Conservation (phyloP, 1,284 basidiomycete species). For the Sphagnurus paluster region DNA sequence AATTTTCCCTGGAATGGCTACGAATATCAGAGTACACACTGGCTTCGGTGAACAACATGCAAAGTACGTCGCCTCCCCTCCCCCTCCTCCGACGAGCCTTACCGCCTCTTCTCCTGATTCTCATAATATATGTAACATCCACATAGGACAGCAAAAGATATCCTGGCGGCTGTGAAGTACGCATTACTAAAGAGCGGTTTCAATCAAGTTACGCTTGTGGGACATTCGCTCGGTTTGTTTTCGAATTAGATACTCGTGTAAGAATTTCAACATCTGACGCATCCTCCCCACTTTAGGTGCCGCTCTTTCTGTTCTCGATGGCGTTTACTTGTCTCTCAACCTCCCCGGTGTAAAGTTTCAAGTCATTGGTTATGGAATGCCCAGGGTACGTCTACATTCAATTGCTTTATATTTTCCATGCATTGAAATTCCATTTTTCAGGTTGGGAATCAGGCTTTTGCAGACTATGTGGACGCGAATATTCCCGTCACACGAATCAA, state of each 20-base stretch:
- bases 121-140: too few species aligned
- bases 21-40: conserved; percentile 49
- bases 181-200: conserved; percentile 40
- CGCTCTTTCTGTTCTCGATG: conserved; percentile 50
- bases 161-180: conserved; percentile 50
- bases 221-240: conserved; percentile 53
- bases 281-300: conserved; percentile 34
- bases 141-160: conserved; percentile 43
- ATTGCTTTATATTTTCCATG: background rate
- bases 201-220: conserved; percentile 47
- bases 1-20: conserved; percentile 59
- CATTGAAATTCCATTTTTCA: conserved; percentile 20
- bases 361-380: conserved; percentile 52
- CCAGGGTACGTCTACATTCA: conserved; percentile 43
- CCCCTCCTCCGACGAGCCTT: too few species aligned
- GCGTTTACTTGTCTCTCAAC: conserved; percentile 34
- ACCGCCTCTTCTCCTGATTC: too few species aligned
- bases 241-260: too few species aligned
- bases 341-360: conserved; percentile 30
- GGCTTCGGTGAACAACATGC: conserved; percentile 59
- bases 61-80: conserved; percentile 33
- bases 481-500: conserved; percentile 47
- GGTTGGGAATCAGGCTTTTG: conserved; percentile 65
- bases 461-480: conserved; percentile 54
- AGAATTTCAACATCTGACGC: conserved; percentile 9